Conservation (phyloP, 495 filamentous ascomycete genomes). For the Neurospora cerealis region DNA sequence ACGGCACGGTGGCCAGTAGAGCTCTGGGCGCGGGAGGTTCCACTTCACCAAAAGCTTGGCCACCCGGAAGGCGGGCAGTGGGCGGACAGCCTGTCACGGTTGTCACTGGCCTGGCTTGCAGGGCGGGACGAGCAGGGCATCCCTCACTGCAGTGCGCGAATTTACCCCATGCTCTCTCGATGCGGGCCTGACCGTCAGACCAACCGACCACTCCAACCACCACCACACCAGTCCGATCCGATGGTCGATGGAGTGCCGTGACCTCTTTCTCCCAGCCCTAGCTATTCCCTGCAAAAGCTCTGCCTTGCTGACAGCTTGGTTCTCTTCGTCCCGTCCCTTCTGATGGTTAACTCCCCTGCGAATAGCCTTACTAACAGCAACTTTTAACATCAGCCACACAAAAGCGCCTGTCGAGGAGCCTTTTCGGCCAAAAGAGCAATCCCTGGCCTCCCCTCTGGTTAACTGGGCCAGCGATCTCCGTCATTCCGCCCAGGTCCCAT, state of each 20-base stretch:
- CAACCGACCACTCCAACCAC: background rate
- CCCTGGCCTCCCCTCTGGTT: background rate
- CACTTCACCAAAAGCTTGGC: background rate
- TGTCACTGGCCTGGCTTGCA: background rate
- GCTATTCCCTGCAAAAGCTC: background rate
- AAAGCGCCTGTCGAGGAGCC: background rate
- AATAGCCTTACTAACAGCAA: background rate
- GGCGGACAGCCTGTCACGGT: background rate
- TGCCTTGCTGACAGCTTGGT: background rate
- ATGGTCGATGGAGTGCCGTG: background rate
- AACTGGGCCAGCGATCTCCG: background rate
- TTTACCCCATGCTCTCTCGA: background rate
- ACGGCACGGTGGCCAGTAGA: background rate
- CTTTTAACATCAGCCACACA: background rate
- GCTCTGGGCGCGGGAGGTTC: background rate
- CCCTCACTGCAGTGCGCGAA: background rate
- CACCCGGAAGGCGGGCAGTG: background rate
- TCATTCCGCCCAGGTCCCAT: background rate
- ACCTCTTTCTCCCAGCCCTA: background rate
- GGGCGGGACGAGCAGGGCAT: background rate
- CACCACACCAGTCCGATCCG: background rate
- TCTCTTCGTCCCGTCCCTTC: background rate
- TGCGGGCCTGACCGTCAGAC: background rate
- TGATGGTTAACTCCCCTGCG: background rate
- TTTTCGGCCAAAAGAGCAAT: background rate